A percentile compares a stretch with the other conserved stretches of the same genome.
These are phyloP conservation scores for Ceratobasidium sp. DNA, from an alignment of 1,284 basidiomycete species.

Conservation along the genomic window DNA sequence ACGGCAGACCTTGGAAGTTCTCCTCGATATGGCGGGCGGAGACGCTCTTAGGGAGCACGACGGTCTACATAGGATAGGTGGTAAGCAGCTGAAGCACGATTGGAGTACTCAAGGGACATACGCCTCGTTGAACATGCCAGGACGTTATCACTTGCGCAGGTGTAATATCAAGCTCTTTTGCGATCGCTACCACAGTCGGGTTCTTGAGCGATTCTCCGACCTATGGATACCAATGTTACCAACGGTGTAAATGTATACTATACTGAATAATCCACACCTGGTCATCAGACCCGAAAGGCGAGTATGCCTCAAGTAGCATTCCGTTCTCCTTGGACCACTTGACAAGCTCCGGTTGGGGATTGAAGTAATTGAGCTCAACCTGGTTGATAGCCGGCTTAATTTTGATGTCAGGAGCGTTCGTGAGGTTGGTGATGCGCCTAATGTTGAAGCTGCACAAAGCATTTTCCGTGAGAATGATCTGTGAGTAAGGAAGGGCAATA, in stretches of 20 bases:
- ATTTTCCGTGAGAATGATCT: constrained; percentile 21
- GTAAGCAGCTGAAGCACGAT: background rate
- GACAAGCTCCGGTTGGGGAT: constrained; percentile 85
- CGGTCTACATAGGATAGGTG: constrained; percentile 32
- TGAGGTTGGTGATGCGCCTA: constrained; percentile 67
- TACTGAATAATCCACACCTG: constrained; percentile 69
- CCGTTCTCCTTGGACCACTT: constrained; percentile 76
- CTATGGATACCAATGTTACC: constrained; percentile 4
- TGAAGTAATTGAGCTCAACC: constrained; percentile 86
- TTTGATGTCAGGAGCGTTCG: constrained; percentile 70
- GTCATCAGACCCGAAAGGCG: constrained; percentile 74
- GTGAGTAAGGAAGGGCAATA: background rate
- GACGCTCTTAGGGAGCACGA: constrained; percentile 61
- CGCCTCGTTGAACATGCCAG: constrained; percentile 84
- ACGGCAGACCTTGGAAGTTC: constrained; percentile 47
- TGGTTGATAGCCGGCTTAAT: constrained; percentile 78
- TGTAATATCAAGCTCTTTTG: constrained; percentile 74
- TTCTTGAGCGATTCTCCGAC: constrained; percentile 43
- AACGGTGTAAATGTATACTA: constrained; percentile 61
- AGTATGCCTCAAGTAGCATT: constrained; percentile 82
- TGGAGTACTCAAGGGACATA: constrained; percentile 57
- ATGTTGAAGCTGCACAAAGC: constrained; percentile 67
- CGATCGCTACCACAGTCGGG: constrained; percentile 65
- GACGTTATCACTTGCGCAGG: constrained; percentile 84
- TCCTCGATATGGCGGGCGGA: constrained; percentile 58